Percentiles rank a stretch among this genome's conserved stretches.
These are phyloP conservation scores for Fusarium vanettenii DNA, from an alignment of 2,329 filamentous ascomycete genomes.

Conservation along the genomic window DNA sequence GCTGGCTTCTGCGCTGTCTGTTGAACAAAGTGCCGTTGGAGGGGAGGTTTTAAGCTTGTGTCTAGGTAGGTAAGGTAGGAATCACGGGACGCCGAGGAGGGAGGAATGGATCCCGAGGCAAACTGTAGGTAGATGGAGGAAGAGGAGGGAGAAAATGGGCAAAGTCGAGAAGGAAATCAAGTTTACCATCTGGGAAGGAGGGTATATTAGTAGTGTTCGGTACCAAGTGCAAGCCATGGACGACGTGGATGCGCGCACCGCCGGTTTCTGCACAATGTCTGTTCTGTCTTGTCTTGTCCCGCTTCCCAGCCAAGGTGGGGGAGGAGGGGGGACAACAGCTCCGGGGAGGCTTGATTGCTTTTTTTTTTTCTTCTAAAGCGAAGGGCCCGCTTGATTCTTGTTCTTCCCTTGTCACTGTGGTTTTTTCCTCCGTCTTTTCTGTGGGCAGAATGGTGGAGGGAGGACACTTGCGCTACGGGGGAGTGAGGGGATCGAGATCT, in stretches of 20 bases:
- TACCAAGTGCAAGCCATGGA: not conserved
- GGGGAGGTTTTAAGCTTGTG: not conserved
- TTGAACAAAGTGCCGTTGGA: not conserved
- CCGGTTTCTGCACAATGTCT: constrained; percentile 18
- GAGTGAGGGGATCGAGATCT: constrained; percentile 31
- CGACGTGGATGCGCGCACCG: constrained; percentile 25
- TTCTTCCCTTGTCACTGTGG: constrained; percentile 19
- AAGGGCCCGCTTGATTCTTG: not conserved
- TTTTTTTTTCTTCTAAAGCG: not conserved
- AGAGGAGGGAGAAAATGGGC: constrained; percentile 13
- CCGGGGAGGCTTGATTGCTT: constrained; percentile 16
- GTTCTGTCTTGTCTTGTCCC: not conserved
- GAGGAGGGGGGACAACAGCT: constrained; percentile 21
- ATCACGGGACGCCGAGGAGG: not conserved
- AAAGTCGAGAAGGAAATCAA: constrained; percentile 19
- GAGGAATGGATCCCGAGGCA: not conserved
- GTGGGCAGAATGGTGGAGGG: not conserved
- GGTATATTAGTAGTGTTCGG: constrained; percentile 24
- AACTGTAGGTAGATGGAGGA: not conserved
- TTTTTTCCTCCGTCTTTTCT: not conserved
- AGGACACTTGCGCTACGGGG: constrained; percentile 20
- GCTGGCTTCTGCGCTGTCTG: constrained; percentile 4
- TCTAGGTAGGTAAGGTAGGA: not conserved
- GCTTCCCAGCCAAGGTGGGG: not conserved
- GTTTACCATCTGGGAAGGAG: constrained; percentile 19